Conservation (phyloP, 2,329 filamentous ascomycete species). For the Calonectria leucothoes region DNA sequence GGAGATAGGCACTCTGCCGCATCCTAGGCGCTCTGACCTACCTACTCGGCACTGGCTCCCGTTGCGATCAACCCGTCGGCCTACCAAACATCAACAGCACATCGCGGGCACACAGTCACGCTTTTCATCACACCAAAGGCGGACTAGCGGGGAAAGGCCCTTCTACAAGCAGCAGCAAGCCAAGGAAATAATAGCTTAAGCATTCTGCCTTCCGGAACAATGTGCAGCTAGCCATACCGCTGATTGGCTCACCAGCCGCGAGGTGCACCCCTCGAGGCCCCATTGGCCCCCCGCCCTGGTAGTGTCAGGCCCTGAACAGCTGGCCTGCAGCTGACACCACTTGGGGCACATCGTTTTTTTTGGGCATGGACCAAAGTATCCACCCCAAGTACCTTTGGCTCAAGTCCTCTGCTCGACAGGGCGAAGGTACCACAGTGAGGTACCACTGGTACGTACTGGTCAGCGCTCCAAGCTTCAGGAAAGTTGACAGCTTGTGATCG, state of each 20-base stretch:
- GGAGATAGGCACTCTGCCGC: conserved; percentile 16
- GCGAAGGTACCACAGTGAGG: not conserved
- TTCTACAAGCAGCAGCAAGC: not conserved
- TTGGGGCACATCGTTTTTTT: conserved; percentile 2
- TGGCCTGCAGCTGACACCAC: not conserved
- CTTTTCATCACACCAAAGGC: not conserved
- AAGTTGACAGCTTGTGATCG: conserved; percentile 41
- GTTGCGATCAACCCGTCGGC: not conserved
- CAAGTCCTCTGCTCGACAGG: not conserved
- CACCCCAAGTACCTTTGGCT: not conserved
- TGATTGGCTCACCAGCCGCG: conserved; percentile 33
- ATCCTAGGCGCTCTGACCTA: not conserved
- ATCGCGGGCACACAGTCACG: not conserved
- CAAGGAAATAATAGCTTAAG: conserved; percentile 19
- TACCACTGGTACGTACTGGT: conserved; percentile 13
- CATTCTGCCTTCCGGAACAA: conserved; percentile 31
- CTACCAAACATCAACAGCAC: not conserved
- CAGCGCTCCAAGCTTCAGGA: not conserved
- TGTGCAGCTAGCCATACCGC: conserved; percentile 26
- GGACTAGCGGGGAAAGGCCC: not conserved
- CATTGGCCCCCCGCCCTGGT: not conserved
- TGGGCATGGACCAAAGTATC: conserved; percentile 10
- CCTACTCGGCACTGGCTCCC: not conserved
- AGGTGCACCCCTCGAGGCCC: not conserved
- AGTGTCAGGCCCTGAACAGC: conserved; percentile 2